Percentiles rank a stretch among this genome's conserved stretches.
Conservation (phyloP, 176 grass and related monocot species). For the Alloteropsis semialata region DNA sequence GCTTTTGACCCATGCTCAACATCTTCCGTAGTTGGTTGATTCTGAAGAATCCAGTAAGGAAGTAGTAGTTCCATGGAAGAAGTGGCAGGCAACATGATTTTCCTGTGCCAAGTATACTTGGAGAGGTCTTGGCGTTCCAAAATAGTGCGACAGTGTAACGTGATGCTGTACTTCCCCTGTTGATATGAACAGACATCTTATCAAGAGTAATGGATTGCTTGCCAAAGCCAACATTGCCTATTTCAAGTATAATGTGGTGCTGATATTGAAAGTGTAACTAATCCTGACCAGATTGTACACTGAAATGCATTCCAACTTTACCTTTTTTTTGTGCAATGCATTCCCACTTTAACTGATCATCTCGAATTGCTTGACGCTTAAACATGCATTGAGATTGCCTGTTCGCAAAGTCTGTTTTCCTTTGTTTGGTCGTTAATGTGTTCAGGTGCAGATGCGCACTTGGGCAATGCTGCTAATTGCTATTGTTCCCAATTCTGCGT, state of each 20-base stretch:
- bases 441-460: neutral
- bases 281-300: neutral
- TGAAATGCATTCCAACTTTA: neutral
- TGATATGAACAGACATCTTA: neutral
- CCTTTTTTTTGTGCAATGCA: no score
- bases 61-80: neutral
- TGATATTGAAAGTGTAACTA: neutral
- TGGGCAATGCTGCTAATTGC: no score
- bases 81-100: neutral
- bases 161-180: neutral
- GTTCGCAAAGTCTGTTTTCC: neutral
- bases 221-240: neutral
- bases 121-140: neutral
- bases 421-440: neutral
- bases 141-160: neutral
- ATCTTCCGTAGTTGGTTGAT: neutral
- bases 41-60: neutral
- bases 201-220: neutral
- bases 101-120: neutral
- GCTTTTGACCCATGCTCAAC: neutral
- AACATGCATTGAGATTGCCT: neutral
- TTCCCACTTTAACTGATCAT: no score
- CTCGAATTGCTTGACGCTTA: neutral
- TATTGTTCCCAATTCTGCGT: neutral
- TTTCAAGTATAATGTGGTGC: neutral